phyloP scores from a whole-genome alignment of 2,329 filamentous ascomycete species.

The Fusarium coffeatum region DNA sequence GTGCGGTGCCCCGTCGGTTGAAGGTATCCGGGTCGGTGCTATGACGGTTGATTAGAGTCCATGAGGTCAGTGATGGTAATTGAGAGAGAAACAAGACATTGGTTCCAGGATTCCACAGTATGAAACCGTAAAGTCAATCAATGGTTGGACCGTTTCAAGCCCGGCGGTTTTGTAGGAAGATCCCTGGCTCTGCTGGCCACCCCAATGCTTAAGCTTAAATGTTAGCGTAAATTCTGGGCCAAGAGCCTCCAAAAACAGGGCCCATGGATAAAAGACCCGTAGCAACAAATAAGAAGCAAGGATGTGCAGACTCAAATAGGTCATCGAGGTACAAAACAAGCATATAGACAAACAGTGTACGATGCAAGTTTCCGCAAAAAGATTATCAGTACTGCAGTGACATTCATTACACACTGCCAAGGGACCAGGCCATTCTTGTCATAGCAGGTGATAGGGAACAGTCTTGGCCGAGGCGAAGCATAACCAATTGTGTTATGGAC shows the following conservation, averaged over 20 bases:
- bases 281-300: background rate
- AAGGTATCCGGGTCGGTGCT: slow-evolving; percentile 8
- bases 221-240: slow-evolving; percentile 27
- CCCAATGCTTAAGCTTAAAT: slow-evolving; percentile 39
- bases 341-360: slow-evolving; percentile 4
- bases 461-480: slow-evolving; percentile 40
- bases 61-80: slow-evolving; percentile 8
- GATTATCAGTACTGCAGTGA: slow-evolving; percentile 11
- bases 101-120: background rate
- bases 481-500: background rate
- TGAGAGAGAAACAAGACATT: background rate
- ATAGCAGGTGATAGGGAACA: slow-evolving; percentile 31
- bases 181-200: slow-evolving; percentile 22
- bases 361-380: slow-evolving; percentile 19
- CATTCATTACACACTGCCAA: slow-evolving; percentile 28
- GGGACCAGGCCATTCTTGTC: slow-evolving; percentile 16
- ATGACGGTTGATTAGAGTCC: background rate
- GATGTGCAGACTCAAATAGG: slow-evolving; percentile 6
- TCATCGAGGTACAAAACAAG: slow-evolving; percentile 10
- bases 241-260: slow-evolving; percentile 28
- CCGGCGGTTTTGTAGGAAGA: slow-evolving; percentile 9
- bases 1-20: slow-evolving; percentile 12
- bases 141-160: slow-evolving; percentile 14
- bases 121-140: background rate
- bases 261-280: background rate